phyloP scores from a whole-genome alignment of 2,329 filamentous ascomycete species.

The Colletotrichum musae region DNA sequence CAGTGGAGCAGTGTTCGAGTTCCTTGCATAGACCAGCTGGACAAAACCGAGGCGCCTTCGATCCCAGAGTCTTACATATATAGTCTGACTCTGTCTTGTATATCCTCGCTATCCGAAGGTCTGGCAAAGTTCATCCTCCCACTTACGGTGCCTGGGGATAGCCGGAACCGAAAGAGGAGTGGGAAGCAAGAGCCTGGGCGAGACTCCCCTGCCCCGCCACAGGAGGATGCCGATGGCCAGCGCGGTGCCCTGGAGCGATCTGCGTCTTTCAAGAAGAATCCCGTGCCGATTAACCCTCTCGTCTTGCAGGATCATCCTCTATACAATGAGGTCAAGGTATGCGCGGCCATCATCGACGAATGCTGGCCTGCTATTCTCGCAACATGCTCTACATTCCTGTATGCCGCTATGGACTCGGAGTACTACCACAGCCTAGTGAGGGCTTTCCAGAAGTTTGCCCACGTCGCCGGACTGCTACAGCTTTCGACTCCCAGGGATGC shows the following conservation, averaged over 20 bases:
- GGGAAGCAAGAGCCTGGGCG: constrained; percentile 60
- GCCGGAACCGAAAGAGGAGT: constrained; percentile 65
- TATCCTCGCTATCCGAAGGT: constrained; percentile 91
- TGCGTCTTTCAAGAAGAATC: constrained; percentile 80
- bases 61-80: constrained; percentile 96
- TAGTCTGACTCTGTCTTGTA: constrained; percentile 87
- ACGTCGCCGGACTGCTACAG: constrained; percentile 90
- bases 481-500: constrained; percentile 91
- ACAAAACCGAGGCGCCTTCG: constrained; percentile 87
- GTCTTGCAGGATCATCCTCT: constrained; percentile 80
- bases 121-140: constrained; percentile 94
- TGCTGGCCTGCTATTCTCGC: constrained; percentile 98
- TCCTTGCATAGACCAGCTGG: constrained; percentile 92
- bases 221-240: constrained; percentile 53
- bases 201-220: constrained; percentile 58
- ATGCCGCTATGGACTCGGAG: constrained; percentile 90
- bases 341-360: constrained; percentile 86
- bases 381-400: constrained; percentile 94
- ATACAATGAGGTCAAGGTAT: constrained; percentile 79
- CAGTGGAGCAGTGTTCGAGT: constrained; percentile 93
- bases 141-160: constrained; percentile 85
- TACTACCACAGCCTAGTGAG: constrained; percentile 94
- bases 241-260: constrained; percentile 68
- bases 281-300: constrained; percentile 88
- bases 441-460: constrained; percentile 94